Evolutionary conservation across 2,329 filamentous ascomycete species (phyloP), one percentile per base, ranked within the genome.

Genomic region (Phaeophleospora eucalypticola): DNA sequence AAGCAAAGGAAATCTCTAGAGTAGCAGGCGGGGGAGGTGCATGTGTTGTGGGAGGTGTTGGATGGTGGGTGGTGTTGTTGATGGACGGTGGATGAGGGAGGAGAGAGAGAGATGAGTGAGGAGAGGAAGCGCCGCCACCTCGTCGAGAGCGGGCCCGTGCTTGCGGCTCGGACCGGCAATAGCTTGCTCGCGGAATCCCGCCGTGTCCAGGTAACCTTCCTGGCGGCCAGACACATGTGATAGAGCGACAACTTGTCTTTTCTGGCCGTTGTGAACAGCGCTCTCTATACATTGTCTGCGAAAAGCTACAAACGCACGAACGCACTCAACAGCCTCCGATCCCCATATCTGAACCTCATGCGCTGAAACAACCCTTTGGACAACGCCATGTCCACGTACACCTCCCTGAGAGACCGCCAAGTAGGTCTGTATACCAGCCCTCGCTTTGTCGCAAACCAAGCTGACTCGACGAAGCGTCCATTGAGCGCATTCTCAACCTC

Each of bases 401-500:
- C 77, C 64, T 81, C 80, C 59, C 76, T 87, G 57, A 76, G 84
- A 65, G 83, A 86, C 71, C 81, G 82, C 63, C 84, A 87, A 75
- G 82, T 87, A 69, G 80, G 82, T 84, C 73, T 63, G 79, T 46
- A 56, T 43, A 45, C 36, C 44, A 37, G 18, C 33, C 43, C 42
- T 48, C 57, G 20, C 60, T 33, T 56, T 20, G 6, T 29, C 29
- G 7, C 10, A 37, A 34, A 32, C 47, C 45, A 50, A 47, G 37
- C 34, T 44, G 24, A 46, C 46, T 17, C 6, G 10, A 6, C 9
- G 16, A 19, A 95, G 90, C 86, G 41, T 91, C 91, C 15, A 89
- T 98, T 63, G 89, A 95, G 74, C 91, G 89, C 71, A 89, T 98
- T 62, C 81, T 98, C 58, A 97, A 96, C 68, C 76, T 98, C 58